A percentile compares a stretch with the other conserved stretches of the same genome.
Evolutionary conservation across 73 alveolate genomes (phyloP).

Genomic region (Paramecium primaurelia): DNA sequence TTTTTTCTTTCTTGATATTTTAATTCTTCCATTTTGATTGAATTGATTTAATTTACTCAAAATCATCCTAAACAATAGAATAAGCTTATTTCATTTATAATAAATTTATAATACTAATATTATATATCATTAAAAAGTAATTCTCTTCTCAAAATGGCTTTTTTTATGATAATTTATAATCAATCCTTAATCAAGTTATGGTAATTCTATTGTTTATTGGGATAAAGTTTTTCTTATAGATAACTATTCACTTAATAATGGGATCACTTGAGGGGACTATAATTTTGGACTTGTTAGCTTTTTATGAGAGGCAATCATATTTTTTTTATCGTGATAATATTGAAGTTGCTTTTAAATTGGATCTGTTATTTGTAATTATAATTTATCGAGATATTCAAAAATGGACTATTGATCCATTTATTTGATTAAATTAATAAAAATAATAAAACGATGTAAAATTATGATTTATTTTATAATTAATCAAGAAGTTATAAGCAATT

Average conservation of each 20-base stretch:
- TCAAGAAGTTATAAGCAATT: not conserved
- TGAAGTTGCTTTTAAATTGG: not conserved
- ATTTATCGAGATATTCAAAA: not conserved
- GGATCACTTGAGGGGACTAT: not conserved
- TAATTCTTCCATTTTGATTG: not conserved
- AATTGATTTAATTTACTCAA: not conserved
- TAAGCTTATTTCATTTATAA: not conserved
- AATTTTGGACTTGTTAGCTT: not conserved
- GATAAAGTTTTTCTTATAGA: not conserved
- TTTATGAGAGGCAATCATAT: not conserved
- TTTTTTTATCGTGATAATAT: not conserved
- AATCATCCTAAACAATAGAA: not conserved
- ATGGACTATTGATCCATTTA: not conserved
- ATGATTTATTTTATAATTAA: not conserved
- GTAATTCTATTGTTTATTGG: not conserved
- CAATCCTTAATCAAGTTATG: not conserved
- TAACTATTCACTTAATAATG: not conserved
- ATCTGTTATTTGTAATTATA: not conserved
- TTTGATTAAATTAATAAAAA: no score
- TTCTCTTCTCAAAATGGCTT: not conserved
- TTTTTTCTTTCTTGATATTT: not conserved
- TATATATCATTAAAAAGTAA: not conserved
- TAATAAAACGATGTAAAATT: not conserved
- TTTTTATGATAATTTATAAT: not conserved
- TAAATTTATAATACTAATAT: not conserved